These are phyloP conservation scores for Paecilomyces sp. DNA, from an alignment of 2,329 filamentous ascomycete genomes.

Conservation along the genomic window DNA sequence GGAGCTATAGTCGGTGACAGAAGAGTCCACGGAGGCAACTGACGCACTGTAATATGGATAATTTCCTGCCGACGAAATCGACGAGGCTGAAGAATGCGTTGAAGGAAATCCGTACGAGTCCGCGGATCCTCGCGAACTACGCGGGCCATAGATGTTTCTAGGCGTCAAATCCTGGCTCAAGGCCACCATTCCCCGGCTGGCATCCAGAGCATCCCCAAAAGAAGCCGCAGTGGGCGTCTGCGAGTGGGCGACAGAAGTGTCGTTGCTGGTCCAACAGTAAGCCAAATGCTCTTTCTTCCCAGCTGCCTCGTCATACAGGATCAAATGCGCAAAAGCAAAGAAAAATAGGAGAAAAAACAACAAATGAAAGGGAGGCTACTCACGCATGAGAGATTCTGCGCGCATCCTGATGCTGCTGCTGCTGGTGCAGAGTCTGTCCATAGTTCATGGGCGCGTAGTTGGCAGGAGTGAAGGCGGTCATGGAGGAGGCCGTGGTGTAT, in stretches of 20 bases:
- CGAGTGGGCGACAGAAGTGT: conserved; percentile 27
- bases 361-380: conserved; percentile 39
- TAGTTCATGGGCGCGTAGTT: conserved; percentile 75
- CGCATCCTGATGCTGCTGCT: conserved; percentile 43
- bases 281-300: conserved; percentile 1
- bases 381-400: conserved; percentile 80
- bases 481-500: conserved; percentile 41
- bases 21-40: conserved; percentile 60
- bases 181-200: conserved; percentile 87
- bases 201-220: conserved; percentile 85
- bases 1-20: conserved; percentile 88
- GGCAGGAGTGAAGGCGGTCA: conserved; percentile 53
- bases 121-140: conserved; percentile 60
- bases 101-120: conserved; percentile 91
- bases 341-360: background rate
- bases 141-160: conserved; percentile 75
- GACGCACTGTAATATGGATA: conserved; percentile 85
- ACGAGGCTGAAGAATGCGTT: conserved; percentile 85
- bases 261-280: conserved; percentile 17
- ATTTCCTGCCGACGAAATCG: conserved; percentile 74
- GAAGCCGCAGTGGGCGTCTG: conserved; percentile 55
- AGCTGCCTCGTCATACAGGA: background rate
- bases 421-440: conserved; percentile 50
- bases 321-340: background rate
- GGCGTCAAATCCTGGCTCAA: conserved; percentile 91